These are phyloP conservation scores for Agapanthus africanus DNA, from an alignment of 106 monocot species.

Conservation along the genomic window DNA sequence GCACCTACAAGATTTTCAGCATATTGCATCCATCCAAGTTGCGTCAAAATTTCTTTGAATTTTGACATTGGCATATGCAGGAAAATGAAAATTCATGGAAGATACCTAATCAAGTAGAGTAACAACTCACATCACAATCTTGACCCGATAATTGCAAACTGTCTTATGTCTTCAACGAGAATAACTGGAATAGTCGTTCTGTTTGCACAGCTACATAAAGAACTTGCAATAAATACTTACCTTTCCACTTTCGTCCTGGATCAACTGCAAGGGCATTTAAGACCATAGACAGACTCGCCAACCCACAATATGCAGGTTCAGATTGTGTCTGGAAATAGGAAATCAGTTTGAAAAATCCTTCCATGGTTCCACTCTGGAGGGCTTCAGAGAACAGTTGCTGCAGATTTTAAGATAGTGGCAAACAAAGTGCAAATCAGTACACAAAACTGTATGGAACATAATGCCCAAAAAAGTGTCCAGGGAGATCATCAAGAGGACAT, in stretches of 20 bases:
- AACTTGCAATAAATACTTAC: constrained; percentile 20
- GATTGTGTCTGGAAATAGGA: constrained; percentile 95
- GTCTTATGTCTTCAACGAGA: not conserved
- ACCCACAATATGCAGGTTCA: constrained; percentile 92
- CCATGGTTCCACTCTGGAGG: constrained; percentile 83
- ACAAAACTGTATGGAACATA: not conserved
- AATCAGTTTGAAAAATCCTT: constrained; percentile 83
- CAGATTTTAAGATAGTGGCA: constrained; percentile 1
- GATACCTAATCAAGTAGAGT: not conserved
- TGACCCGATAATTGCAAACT: not conserved
- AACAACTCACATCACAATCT: not conserved
- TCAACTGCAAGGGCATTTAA: constrained; percentile 90
- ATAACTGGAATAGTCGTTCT: not conserved
- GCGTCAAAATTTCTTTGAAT: too few species aligned
- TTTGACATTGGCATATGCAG: too few species aligned
- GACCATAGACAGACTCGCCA: constrained; percentile 84
- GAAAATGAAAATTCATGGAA: not conserved
- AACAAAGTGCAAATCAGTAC: not conserved
- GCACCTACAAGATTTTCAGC: too few species aligned
- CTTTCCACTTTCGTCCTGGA: constrained; percentile 97
- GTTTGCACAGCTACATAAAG: not conserved
- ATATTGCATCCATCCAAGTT: too few species aligned
- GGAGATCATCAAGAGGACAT: too few species aligned
- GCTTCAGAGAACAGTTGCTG: constrained; percentile 90
- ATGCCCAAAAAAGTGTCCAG: not conserved